These are phyloP conservation scores for Fusarium verrucosum DNA, from an alignment of 2,329 filamentous ascomycete genomes.

Conservation along the genomic window DNA sequence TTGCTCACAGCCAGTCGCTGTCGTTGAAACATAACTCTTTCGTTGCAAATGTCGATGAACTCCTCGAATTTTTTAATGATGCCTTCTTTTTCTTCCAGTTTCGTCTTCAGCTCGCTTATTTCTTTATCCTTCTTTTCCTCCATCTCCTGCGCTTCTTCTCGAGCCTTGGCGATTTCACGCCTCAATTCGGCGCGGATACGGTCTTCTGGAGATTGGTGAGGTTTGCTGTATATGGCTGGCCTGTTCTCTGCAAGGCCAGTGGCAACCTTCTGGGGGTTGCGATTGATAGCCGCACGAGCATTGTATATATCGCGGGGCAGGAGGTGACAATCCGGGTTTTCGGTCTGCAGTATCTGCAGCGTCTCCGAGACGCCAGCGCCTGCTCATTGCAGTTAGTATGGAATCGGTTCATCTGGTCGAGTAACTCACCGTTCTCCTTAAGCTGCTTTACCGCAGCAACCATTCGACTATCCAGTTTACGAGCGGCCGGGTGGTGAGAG, in stretches of 20 bases:
- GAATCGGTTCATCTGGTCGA: constrained; percentile 26
- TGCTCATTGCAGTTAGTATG: constrained; percentile 53
- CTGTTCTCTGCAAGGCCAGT: constrained; percentile 68
- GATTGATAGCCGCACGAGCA: constrained; percentile 71
- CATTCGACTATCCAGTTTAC: constrained; percentile 73
- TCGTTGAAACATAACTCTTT: constrained; percentile 70
- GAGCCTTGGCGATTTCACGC: constrained; percentile 66
- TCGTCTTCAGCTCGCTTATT: constrained; percentile 65
- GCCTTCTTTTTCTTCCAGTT: constrained; percentile 70
- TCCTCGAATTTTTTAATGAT: constrained; percentile 72
- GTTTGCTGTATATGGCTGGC: constrained; percentile 73
- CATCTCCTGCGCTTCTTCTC: constrained; percentile 64
- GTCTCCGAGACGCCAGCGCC: constrained; percentile 72
- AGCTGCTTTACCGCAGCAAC: constrained; percentile 72
- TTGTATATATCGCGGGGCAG: constrained; percentile 74
- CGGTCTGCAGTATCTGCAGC: constrained; percentile 70
- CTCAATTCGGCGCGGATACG: constrained; percentile 70
- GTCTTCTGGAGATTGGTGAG: constrained; percentile 69
- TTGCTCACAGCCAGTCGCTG: constrained; percentile 57
- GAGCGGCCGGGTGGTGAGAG: constrained; percentile 71
- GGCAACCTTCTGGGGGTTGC: constrained; percentile 70
- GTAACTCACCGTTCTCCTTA: constrained; percentile 69
- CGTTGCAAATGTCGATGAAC: constrained; percentile 76
- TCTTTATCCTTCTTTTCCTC: constrained; percentile 66
- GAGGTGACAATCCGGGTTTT: constrained; percentile 70